phyloP scores from a whole-genome alignment of 2,329 filamentous ascomycete genomes.

The Dactylellina cionopaga region DNA sequence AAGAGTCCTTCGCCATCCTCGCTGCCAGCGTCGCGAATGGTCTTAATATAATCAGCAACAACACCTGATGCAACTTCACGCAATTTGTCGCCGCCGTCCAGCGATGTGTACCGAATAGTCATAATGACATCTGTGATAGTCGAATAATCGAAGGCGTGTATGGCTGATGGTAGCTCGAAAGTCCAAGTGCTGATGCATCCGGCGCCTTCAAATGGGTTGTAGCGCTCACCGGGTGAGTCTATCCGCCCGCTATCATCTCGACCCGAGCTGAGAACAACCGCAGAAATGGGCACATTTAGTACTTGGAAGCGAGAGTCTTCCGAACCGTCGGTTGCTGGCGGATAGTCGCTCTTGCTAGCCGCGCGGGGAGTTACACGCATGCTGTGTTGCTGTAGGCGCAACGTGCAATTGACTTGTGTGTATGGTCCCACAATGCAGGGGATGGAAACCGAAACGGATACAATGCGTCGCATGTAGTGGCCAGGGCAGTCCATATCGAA shows the following conservation, averaged over 20 bases:
- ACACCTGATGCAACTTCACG: slow-evolving; percentile 1
- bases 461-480: slow-evolving; percentile 61
- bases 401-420: slow-evolving; percentile 56
- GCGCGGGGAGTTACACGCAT: background rate
- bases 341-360: slow-evolving; percentile 9
- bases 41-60: slow-evolving; percentile 1
- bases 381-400: slow-evolving; percentile 52
- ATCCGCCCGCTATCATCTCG: slow-evolving; percentile 60
- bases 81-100: slow-evolving; percentile 57
- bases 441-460: slow-evolving; percentile 59
- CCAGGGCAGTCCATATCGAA: slow-evolving; percentile 63
- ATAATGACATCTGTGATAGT: slow-evolving; percentile 60
- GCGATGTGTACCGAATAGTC: slow-evolving; percentile 59
- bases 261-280: slow-evolving; percentile 57
- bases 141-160: slow-evolving; percentile 59
- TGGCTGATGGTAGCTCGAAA: slow-evolving; percentile 55
- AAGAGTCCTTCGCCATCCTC: background rate
- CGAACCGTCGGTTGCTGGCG: background rate
- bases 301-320: slow-evolving; percentile 48
- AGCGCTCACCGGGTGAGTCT: slow-evolving; percentile 58
- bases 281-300: slow-evolving; percentile 55
- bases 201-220: slow-evolving; percentile 61
- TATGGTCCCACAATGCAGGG: slow-evolving; percentile 59
- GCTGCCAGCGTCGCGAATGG: background rate
- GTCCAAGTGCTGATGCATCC: slow-evolving; percentile 59